A percentile compares a stretch with the other conserved stretches of the same genome.
Conservation (phyloP, 148 eudicot genomes). For the Rhododendron vialii region DNA sequence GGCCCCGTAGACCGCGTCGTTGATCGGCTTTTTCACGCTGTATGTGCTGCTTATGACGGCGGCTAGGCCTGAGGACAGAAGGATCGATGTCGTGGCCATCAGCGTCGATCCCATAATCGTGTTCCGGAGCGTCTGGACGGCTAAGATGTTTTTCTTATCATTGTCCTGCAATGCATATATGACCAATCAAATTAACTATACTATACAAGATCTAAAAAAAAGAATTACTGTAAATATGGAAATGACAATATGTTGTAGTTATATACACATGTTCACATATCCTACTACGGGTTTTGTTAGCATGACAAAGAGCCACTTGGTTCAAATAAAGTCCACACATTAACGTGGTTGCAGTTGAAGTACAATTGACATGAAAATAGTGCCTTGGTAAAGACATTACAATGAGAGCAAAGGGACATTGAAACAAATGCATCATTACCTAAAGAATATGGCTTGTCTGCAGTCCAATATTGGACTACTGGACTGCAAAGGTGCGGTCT, state of each 20-base stretch:
- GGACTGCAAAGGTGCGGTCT: too few species aligned
- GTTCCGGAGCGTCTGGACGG: conserved; percentile 89
- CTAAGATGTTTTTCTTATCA: conserved; percentile 90
- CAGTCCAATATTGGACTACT: too few species aligned
- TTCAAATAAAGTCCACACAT: too few species aligned
- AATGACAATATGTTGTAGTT: not conserved
- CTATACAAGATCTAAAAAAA: not conserved
- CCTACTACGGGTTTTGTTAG: not conserved
- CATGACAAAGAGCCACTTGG: not conserved
- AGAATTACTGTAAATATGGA: not conserved
- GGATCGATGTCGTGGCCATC: conserved; percentile 98
- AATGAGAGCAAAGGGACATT: not conserved
- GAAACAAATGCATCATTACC: not conserved
- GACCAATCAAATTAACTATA: not conserved
- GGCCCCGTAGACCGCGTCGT: conserved; percentile 79
- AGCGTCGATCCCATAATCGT: conserved; percentile 93
- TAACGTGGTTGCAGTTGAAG: not conserved
- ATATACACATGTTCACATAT: not conserved
- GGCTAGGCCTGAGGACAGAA: conserved; percentile 73
- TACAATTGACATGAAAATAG: too few species aligned
- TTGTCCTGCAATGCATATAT: conserved; percentile 53
- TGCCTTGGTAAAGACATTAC: too few species aligned
- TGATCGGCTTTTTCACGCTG: conserved; percentile 71
- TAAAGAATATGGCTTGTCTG: too few species aligned
- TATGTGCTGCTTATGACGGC: conserved; percentile 93